These are phyloP conservation scores for Sclerotinia sclerotiorum DNA, from an alignment of 2,329 filamentous ascomycete species.

Conservation along the genomic window DNA sequence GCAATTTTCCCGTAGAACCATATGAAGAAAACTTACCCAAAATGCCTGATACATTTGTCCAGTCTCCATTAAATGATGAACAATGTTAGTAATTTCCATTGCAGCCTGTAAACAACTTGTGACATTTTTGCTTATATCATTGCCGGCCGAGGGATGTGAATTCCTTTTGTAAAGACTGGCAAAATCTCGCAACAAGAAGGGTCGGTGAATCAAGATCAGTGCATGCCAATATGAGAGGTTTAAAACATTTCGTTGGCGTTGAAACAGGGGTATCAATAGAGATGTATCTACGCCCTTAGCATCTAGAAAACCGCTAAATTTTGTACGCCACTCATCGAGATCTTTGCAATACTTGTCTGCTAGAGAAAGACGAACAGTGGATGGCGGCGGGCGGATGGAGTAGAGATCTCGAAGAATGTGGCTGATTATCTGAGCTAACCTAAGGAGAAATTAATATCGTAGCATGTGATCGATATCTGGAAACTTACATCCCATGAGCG, in stretches of 20 bases:
- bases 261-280: constrained; percentile 50
- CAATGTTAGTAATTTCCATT: constrained; percentile 43
- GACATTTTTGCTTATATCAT: constrained; percentile 36
- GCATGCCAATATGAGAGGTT: constrained; percentile 43
- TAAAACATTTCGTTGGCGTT: constrained; percentile 44
- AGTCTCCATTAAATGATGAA: constrained; percentile 44
- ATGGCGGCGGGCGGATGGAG: constrained; percentile 40
- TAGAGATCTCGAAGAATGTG: constrained; percentile 49
- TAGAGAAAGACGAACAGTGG: constrained; percentile 41
- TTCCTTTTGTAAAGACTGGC: constrained; percentile 31
- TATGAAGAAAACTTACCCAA: constrained; percentile 40
- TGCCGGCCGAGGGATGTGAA: constrained; percentile 12
- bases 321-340: constrained; percentile 48
- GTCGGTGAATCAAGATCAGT: constrained; percentile 41
- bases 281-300: constrained; percentile 46
- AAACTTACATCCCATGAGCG: constrained; percentile 45
- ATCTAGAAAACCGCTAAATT: constrained; percentile 47
- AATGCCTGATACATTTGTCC: constrained; percentile 45
- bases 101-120: constrained; percentile 44
- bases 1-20: background rate
- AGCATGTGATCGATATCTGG: background rate
- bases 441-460: constrained; percentile 23
- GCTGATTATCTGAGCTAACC: constrained; percentile 47
- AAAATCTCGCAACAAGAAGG: constrained; percentile 40
- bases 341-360: constrained; percentile 46